Percentiles rank a stretch among this genome's conserved stretches.
phyloP scores from a whole-genome alignment of 768 basidiomycete genomes.

The Filobasidium floriforme region DNA sequence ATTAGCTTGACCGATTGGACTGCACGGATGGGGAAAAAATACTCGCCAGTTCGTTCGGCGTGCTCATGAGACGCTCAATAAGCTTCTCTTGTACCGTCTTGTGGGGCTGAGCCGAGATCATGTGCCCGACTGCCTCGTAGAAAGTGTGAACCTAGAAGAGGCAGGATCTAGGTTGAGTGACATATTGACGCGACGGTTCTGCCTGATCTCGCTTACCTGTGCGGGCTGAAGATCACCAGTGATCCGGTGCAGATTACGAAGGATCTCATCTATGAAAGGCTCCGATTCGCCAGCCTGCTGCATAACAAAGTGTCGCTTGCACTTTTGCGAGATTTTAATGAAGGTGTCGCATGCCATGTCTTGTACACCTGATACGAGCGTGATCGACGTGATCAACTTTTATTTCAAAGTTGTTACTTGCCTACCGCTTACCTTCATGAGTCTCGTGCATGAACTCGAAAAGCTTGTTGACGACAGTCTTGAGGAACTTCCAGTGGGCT shows the following conservation, averaged over 20 bases:
- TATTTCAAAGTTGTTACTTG: neutral
- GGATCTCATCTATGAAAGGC: conserved; percentile 95
- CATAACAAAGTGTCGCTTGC: conserved; percentile 95
- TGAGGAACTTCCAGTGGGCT: conserved; percentile 99
- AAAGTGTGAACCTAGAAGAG: conserved; percentile 73
- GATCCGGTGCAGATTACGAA: conserved; percentile 81
- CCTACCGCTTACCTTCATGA: conserved; percentile 67
- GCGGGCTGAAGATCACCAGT: conserved; percentile 89
- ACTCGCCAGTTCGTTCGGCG: conserved; percentile 89
- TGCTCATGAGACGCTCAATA: conserved; percentile 89
- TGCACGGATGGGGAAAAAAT: neutral
- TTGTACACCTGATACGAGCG: conserved; percentile 65
- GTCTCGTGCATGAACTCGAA: conserved; percentile 99
- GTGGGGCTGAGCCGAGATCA: conserved; percentile 98
- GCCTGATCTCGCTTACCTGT: conserved; percentile 49
- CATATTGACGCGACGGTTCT: neutral
- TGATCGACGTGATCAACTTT: conserved; percentile 6
- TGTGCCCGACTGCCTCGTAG: conserved; percentile 97
- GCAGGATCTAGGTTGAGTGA: conserved; percentile 16
- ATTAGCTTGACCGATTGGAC: neutral
- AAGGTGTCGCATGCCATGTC: conserved; percentile 99
- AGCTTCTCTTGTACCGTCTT: conserved; percentile 93
- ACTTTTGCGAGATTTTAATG: conserved; percentile 99
- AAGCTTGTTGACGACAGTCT: conserved; percentile 98
- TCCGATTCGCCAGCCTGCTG: conserved; percentile 94